Base-by-base conservation (phyloP, 345 rosid genomes). In the Limnanthes douglasii region DNA sequence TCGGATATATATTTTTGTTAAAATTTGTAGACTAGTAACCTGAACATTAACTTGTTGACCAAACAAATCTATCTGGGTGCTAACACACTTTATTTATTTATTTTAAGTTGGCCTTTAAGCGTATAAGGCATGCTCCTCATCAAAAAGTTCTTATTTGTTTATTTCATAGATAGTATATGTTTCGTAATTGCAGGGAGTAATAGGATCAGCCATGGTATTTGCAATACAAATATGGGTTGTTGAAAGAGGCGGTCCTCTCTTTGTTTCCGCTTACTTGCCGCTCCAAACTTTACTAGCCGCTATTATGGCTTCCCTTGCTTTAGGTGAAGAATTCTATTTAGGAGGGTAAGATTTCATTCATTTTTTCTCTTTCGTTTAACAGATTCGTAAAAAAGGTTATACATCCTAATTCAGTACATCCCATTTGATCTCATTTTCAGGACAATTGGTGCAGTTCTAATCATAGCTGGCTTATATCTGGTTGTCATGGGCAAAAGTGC, bases 161-260 rank as follows among this genome's bases (percentile, higher is more conserved):
- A 27, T 18, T 11, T 21, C 15, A 15, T 18, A 45, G 33, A 24
- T 25, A 19, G 21, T 9, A 25, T 3, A 21, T 3, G 12, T 44
- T 22, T 12, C n/a, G 20, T 21, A 18, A 15, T 1, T 37, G 61
- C 49, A 65, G 74, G 79, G 68, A 2, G 6, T 60, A 37, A 59
- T 70, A 32, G 79, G 59, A 36, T 77, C 82, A 27, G 88, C 75
- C 2, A 65, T 78, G 59, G 72, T 60, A 27, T 78, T 73, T 60
- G 68, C 74, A 3, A 54, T 73, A 30, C 79, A 73, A 47, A 70
- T 73, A 53, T 68, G 62, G 51, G 83, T 70, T 6, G 70, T 68
- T 31, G 66, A 70, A 38, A 60, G 66, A 45, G 79, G 65, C 41
- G 83, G 90, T 15, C 79, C 83, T 8, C 64, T 70, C 34, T 73